Percentiles rank a stretch among this genome's conserved stretches.
These are phyloP conservation scores for Apiotrichum domesticum DNA, from an alignment of 1,284 basidiomycete species.

Conservation along the genomic window DNA sequence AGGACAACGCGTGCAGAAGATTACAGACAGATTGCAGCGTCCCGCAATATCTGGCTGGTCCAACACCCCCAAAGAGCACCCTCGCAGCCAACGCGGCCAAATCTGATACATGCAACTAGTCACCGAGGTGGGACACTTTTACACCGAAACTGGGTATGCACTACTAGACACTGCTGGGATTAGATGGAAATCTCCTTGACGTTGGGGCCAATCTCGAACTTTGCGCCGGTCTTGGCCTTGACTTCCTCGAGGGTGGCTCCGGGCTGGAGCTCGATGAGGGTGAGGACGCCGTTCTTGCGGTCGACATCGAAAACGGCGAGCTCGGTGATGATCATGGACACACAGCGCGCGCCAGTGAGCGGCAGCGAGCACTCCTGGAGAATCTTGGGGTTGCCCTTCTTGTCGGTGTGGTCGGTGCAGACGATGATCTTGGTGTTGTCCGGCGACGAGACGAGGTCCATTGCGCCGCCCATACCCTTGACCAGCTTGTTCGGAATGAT, in stretches of 20 bases:
- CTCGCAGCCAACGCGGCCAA: background rate
- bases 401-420: slow-evolving; percentile 57
- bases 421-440: slow-evolving; percentile 65
- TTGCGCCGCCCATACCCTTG: slow-evolving; percentile 86
- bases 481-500: slow-evolving; percentile 90
- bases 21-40: too few relatives aligned
- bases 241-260: slow-evolving; percentile 75
- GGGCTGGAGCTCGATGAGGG: slow-evolving; percentile 70
- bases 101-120: background rate
- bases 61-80: too few relatives aligned
- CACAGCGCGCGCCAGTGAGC: slow-evolving; percentile 74
- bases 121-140: too few relatives aligned
- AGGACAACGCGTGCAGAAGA: too few relatives aligned
- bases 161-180: background rate
- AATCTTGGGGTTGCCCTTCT: slow-evolving; percentile 81
- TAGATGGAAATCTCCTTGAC: slow-evolving; percentile 2
- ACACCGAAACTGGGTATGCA: background rate
- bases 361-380: slow-evolving; percentile 73
- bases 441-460: slow-evolving; percentile 51
- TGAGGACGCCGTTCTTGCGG: slow-evolving; percentile 62
- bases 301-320: slow-evolving; percentile 79
- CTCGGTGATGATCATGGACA: slow-evolving; percentile 85
- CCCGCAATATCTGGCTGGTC: too few relatives aligned
- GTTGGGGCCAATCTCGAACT: background rate
- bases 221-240: slow-evolving; percentile 68